A percentile compares a stretch with the other conserved stretches of the same genome.
Conservation (phyloP, 371 early-diverging fungal species). For the Mucor saturninus region DNA sequence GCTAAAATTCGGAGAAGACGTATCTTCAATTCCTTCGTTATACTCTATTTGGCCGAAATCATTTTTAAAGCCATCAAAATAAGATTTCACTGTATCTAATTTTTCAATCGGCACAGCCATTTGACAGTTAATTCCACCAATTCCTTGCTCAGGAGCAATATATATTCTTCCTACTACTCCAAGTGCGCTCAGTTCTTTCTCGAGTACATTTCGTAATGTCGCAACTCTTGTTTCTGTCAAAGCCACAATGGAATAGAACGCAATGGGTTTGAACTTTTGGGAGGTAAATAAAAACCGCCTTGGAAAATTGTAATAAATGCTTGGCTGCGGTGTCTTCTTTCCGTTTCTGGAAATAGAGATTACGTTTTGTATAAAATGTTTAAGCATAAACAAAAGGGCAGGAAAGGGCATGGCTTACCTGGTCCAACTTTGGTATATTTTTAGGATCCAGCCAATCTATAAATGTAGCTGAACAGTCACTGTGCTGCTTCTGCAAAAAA, state of each 20-base stretch:
- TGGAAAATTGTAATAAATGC: not conserved
- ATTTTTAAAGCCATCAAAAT: constrained; percentile 37
- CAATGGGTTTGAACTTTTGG: constrained; percentile 30
- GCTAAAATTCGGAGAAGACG: constrained; percentile 54
- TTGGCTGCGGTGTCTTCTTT: not conserved
- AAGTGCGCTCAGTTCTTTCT: constrained; percentile 41
- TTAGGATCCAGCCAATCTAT: constrained; percentile 2
- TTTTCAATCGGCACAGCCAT: constrained; percentile 63
- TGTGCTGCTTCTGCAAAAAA: not conserved
- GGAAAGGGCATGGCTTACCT: constrained; percentile 2
- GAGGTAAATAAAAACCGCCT: constrained; percentile 1
- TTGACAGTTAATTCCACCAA: constrained; percentile 79
- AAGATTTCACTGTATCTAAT: constrained; percentile 43
- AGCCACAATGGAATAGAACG: constrained; percentile 40
- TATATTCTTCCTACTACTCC: constrained; percentile 75
- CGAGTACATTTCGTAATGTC: constrained; percentile 24
- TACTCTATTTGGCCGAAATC: constrained; percentile 45
- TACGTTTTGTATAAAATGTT: not conserved
- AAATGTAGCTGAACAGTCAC: constrained; percentile 1
- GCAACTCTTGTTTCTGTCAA: constrained; percentile 19
- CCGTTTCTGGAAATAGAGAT: constrained; percentile 7
- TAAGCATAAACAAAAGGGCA: constrained; percentile 6
- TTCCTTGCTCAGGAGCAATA: constrained; percentile 56
- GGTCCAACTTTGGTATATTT: not conserved
- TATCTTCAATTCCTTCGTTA: constrained; percentile 69